Conservation (phyloP, 2,329 filamentous ascomycete species). For the Diaporthe citri region DNA sequence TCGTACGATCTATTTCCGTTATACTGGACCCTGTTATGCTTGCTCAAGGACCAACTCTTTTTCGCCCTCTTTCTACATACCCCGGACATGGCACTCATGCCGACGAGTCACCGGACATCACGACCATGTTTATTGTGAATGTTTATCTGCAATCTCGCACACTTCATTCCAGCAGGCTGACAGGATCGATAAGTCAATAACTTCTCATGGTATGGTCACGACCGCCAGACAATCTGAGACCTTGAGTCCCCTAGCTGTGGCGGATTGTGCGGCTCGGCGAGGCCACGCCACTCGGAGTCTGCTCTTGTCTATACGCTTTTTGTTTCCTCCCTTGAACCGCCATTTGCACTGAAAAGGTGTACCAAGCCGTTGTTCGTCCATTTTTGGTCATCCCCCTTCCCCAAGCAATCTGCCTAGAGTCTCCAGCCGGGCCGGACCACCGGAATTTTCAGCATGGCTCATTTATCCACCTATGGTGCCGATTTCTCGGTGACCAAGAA, state of each 20-base stretch:
- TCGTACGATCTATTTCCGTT: not conserved
- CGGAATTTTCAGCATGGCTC: constrained; percentile 50
- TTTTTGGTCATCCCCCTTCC: not conserved
- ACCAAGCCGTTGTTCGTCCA: not conserved
- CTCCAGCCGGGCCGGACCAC: not conserved
- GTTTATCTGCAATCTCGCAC: not conserved
- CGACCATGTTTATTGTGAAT: not conserved
- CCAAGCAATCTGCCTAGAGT: not conserved
- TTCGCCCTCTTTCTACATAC: not conserved
- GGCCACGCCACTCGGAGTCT: not conserved
- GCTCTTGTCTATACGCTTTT: not conserved
- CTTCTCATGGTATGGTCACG: not conserved
- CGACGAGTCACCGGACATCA: not conserved
- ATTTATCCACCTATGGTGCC: constrained; percentile 57
- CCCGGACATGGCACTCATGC: not conserved
- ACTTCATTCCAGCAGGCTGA: constrained; percentile 8
- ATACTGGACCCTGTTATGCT: not conserved
- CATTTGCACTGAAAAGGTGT: not conserved
- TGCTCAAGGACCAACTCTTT: not conserved
- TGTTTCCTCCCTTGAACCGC: not conserved
- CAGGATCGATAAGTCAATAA: not conserved
- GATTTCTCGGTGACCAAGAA: constrained; percentile 63
- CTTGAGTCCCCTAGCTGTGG: constrained; percentile 8
- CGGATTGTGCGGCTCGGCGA: not conserved
- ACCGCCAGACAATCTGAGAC: constrained; percentile 10